Conservation (phyloP, 805 yeast species). For the Wickerhamomyces queroliae region DNA sequence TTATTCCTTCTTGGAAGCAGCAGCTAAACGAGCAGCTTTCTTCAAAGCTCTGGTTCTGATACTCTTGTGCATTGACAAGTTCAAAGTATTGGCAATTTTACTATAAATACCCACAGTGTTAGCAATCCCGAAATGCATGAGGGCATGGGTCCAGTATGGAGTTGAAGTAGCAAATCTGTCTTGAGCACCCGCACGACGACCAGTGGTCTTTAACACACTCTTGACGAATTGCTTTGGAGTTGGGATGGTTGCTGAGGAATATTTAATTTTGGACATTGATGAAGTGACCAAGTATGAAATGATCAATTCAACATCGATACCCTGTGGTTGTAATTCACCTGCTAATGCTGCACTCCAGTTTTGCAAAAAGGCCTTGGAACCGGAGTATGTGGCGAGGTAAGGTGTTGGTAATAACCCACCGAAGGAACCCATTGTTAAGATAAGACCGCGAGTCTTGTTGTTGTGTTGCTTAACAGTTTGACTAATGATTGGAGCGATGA, state of each 20-base stretch:
- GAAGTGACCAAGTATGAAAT: slow-evolving; percentile 89
- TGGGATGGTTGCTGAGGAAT: slow-evolving; percentile 72
- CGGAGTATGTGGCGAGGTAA: slow-evolving; percentile 86
- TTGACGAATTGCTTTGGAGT: slow-evolving; percentile 74
- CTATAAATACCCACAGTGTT: slow-evolving; percentile 80
- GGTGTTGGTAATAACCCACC: slow-evolving; percentile 95
- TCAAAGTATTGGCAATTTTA: slow-evolving; percentile 58
- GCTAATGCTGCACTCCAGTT: slow-evolving; percentile 88
- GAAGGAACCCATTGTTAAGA: slow-evolving; percentile 94
- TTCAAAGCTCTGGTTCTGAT: slow-evolving; percentile 80
- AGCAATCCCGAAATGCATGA: slow-evolving; percentile 80
- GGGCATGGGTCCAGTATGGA: slow-evolving; percentile 92
- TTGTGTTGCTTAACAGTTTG: slow-evolving; percentile 37
- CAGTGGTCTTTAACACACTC: slow-evolving; percentile 63
- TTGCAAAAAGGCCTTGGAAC: slow-evolving; percentile 93
- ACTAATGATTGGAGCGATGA: slow-evolving; percentile 67
- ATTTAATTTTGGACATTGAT: slow-evolving; percentile 90
- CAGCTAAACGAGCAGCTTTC: slow-evolving; percentile 49
- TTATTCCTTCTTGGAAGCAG: slow-evolving; percentile 13
- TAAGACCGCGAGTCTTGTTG: slow-evolving; percentile 61
- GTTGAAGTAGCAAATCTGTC: slow-evolving; percentile 82
- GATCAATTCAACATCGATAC: slow-evolving; percentile 81
- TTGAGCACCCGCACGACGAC: slow-evolving; percentile 89
- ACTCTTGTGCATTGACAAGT: slow-evolving; percentile 69
- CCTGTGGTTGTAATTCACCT: slow-evolving; percentile 64